Evolutionary conservation across 2,329 filamentous ascomycete species (phyloP).

Genomic region (Pezicula radicicola): DNA sequence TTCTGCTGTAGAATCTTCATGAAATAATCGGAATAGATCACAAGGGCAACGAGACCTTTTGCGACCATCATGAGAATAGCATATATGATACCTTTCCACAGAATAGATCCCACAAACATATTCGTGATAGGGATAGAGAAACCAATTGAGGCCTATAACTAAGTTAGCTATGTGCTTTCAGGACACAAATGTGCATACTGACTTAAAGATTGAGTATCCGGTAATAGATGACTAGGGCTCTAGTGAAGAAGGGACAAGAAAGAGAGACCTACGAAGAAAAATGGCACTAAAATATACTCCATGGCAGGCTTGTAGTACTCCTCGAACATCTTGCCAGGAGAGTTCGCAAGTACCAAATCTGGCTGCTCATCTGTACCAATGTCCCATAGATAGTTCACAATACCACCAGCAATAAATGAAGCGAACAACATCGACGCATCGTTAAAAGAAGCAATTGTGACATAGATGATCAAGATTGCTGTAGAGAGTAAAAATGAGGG

Average conservation of each 20-base stretch:
- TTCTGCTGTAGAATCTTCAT: neutral
- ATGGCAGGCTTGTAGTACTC: conserved; percentile 21
- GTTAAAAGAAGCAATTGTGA: conserved; percentile 33
- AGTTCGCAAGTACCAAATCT: neutral
- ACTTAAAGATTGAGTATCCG: neutral
- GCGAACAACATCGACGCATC: conserved; percentile 48
- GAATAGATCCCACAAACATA: conserved; percentile 60
- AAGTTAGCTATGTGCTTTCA: too few relatives aligned
- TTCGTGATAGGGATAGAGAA: conserved; percentile 73
- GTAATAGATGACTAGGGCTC: neutral
- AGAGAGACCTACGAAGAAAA: conserved; percentile 55
- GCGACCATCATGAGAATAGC: conserved; percentile 64
- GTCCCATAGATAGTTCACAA: conserved; percentile 41
- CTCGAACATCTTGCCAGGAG: conserved; percentile 18
- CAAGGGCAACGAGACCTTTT: conserved; percentile 56
- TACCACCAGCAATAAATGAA: conserved; percentile 46
- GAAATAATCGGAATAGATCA: conserved; percentile 17
- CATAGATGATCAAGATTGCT: conserved; percentile 12
- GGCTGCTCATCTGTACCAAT: neutral
- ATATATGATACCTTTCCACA: conserved; percentile 76
- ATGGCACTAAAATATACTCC: conserved; percentile 48
- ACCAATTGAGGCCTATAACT: conserved; percentile 55
- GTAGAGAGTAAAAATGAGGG: conserved; percentile 16
- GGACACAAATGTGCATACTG: too few relatives aligned
- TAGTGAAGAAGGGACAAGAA: neutral